Evolutionary conservation across 169 alveolate genomes (phyloP), one percentile per base, ranked within the genome.

Genomic region (Plasmodium gonderi): DNA sequence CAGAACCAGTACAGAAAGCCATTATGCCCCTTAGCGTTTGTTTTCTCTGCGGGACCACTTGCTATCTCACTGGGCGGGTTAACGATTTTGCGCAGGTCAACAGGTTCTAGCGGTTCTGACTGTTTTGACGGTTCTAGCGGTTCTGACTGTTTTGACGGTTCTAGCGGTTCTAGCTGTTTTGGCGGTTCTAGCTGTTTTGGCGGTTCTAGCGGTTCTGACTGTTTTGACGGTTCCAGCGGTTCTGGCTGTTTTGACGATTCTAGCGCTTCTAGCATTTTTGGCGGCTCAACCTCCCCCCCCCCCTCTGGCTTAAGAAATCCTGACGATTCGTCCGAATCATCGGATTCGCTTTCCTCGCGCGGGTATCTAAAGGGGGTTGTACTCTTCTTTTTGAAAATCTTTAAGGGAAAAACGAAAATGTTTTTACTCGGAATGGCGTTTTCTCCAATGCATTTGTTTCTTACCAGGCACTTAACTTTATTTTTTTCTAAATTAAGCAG

Each of bases 331-430:
- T 60, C 26, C 2, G 72, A 4, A 0, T 3, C 33, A 60, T 60
- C 31, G 6, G 72, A 60, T 20, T 6, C 17, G 36, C n/a, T 60
- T 60, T 6, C 33, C n/a, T 36, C 72, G 40, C 11, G 17, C 11
- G n/a, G n/a, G n/a, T n/a, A n/a, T n/a, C n/a, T n/a, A n/a, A 17
- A 0, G 14, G 0, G 14, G 72, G 72, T 23, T 60, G 17, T 20
- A 29, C 17, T 51, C 17, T 64, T 7, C 12, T 23, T 38, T 49
- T 45, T 78, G 42, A 26, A 78, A 29, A 78, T 45, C 5, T 11
- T 54, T 36, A 78, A 64, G 31, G 89, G 89, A 20, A 78, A 23
- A 78, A 45, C 31, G 20, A 78, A 45, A 78, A 78, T 51, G 65
- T 78, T 78, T 64, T 64, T 78, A 20, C 36, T 44, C 12, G 23